These are phyloP conservation scores for Tagetes erecta DNA, from an alignment of 129 eudicot species.

Conservation along the genomic window DNA sequence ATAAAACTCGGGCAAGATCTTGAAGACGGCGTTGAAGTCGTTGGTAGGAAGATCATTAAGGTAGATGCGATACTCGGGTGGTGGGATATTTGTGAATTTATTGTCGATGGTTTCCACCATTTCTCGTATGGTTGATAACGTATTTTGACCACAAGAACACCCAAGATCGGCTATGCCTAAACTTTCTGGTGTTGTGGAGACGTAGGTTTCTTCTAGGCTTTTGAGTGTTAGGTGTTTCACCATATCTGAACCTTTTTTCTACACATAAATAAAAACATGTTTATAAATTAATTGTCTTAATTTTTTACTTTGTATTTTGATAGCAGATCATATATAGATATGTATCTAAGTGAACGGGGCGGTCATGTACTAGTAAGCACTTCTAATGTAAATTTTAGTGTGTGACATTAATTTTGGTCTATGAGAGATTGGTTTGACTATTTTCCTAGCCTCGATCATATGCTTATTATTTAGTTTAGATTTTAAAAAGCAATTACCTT, in stretches of 20 bases:
- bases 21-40: slow-evolving; percentile 84
- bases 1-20: slow-evolving; percentile 64
- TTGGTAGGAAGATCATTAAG: slow-evolving; percentile 86
- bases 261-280: background rate
- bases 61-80: slow-evolving; percentile 66
- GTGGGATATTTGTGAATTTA: slow-evolving; percentile 22
- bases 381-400: too few species aligned
- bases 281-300: background rate
- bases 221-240: slow-evolving; percentile 74
- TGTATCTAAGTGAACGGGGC: too few species aligned
- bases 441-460: too few species aligned
- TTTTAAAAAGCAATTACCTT: too few species aligned
- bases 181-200: slow-evolving; percentile 55
- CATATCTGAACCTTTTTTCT: slow-evolving; percentile 81
- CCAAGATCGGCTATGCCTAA: slow-evolving; percentile 90
- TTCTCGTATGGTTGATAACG: slow-evolving; percentile 63
- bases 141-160: slow-evolving; percentile 79
- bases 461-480: too few species aligned
- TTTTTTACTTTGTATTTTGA: too few species aligned
- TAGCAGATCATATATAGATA: too few species aligned
- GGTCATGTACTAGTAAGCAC: too few species aligned
- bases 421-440: too few species aligned
- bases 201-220: slow-evolving; percentile 55
- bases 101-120: slow-evolving; percentile 53
- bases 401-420: too few species aligned